Percentiles rank a stretch among this genome's conserved stretches.
Evolutionary conservation across 345 rosid genomes (phyloP).

Genomic region (Eucalyptus sp.): DNA sequence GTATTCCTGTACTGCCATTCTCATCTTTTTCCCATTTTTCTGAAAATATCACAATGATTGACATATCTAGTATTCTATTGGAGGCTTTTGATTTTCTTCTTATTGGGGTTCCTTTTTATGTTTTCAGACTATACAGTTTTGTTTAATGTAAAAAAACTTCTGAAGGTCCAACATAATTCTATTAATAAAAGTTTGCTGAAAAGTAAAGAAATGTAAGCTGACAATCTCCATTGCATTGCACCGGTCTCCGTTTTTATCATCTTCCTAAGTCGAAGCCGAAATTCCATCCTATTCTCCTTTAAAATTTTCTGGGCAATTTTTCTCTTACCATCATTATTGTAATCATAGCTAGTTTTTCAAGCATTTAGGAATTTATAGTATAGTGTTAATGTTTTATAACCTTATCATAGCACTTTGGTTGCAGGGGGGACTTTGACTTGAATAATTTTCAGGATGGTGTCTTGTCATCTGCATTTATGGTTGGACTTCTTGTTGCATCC

Average conservation of each 20-base stretch:
- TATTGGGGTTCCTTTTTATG: neutral
- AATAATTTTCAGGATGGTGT: slow-evolving; percentile 88
- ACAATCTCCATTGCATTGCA: neutral
- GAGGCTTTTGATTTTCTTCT: neutral
- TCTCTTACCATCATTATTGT: neutral
- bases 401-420: neutral
- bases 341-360: neutral
- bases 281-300: neutral
- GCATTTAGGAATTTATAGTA: neutral
- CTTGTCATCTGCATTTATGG: slow-evolving; percentile 96
- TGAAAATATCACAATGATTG: neutral
- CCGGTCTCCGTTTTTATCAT: neutral
- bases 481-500: slow-evolving; percentile 88
- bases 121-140: neutral
- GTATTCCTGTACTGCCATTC: neutral
- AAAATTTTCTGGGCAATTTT: neutral
- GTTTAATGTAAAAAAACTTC: neutral
- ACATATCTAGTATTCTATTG: neutral
- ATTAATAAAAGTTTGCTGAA: neutral
- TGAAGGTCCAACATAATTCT: neutral
- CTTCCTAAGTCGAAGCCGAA: neutral
- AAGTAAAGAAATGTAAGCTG: neutral
- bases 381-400: neutral
- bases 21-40: neutral
- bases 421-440: slow-evolving; percentile 76